Evolutionary conservation across 2,329 filamentous ascomycete species (phyloP), one percentile per base, ranked within the genome.

Genomic region (Clonostachys rhizophaga): DNA sequence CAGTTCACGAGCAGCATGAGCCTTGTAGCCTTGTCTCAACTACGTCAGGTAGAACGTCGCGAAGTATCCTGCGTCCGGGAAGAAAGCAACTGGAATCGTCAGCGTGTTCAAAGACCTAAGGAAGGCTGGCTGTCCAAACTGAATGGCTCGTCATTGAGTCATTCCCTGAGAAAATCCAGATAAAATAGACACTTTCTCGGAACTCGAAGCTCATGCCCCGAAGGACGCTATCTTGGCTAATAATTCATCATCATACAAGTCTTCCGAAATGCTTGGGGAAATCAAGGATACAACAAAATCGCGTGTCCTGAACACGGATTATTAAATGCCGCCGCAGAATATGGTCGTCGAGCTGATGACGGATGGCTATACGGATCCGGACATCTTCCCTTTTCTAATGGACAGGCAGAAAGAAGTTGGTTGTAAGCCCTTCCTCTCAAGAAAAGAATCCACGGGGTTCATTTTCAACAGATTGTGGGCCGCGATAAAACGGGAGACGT

Each of bases 381-480:
- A 52, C 2, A 66, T 79, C 5, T 69, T 79, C 42, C 62, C 66
- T 0, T 77, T 78, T 49, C 50, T 80, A 40, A 60, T 60, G 4
- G 59, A 69, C 14, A 59, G 64, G 35, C 66, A 66, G 4, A 54
- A 55, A 17, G 67, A 69, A n/a, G 65, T 62, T 4, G 74, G 66
- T 0, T 66, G 69, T 34, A 54, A 62, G 4, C 74, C 74, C 0
- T 66, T 68, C 18, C 52, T 61, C 5, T 73, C 74, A 1, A 53
- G 63, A 7, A 72, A 69, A 43, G 70, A 79, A 50, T 77, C 74
- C 0, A 77, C 75, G 0, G 72, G 77, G 0, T 74, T 80, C 50
- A 72, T 81, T 35, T 76, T 78, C 54, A 80, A 81, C 46, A 70
- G 77, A 0, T 57, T 81, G 0, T 81, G 77, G 76, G 78, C 77